These are phyloP conservation scores for Aspergillus campestris DNA, from an alignment of 495 filamentous ascomycete genomes.

Conservation along the genomic window DNA sequence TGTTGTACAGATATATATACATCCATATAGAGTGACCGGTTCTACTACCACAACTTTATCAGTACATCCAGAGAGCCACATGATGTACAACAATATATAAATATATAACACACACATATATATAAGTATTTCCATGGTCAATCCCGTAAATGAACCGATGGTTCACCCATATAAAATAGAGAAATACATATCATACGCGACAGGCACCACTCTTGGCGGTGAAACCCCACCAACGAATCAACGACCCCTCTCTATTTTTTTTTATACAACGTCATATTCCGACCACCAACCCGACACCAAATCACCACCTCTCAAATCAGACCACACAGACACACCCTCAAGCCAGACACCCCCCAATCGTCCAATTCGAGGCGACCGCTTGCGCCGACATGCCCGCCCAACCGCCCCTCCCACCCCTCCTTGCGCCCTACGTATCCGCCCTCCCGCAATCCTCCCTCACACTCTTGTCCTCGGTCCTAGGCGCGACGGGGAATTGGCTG, in stretches of 20 bases:
- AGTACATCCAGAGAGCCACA: too few species aligned
- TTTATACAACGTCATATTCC: constrained; percentile 20
- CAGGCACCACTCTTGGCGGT: constrained; percentile 9
- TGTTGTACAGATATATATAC: too few species aligned
- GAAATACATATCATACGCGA: background rate
- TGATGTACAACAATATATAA: too few species aligned
- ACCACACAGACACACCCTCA: too few species aligned
- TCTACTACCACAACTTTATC: too few species aligned
- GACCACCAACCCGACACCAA: background rate
- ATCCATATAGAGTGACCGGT: too few species aligned
- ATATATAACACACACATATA: too few species aligned
- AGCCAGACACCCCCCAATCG: background rate
- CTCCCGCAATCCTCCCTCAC: constrained; percentile 48
- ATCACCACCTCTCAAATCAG: background rate
- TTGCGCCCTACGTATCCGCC: constrained; percentile 53
- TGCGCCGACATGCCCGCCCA: constrained; percentile 36
- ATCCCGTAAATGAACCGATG: too few species aligned
- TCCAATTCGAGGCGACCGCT: background rate
- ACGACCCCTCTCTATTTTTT: constrained; percentile 17
- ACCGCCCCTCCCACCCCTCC: constrained; percentile 54
- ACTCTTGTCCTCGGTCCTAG: constrained; percentile 65
- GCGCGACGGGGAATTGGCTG: constrained; percentile 69
- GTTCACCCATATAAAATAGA: background rate
- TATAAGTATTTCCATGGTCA: too few species aligned
- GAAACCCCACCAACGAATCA: constrained; percentile 20